Base-by-base conservation (phyloP, 2,329 filamentous ascomycete genomes). In the Cucurbitaria berberidis region DNA sequence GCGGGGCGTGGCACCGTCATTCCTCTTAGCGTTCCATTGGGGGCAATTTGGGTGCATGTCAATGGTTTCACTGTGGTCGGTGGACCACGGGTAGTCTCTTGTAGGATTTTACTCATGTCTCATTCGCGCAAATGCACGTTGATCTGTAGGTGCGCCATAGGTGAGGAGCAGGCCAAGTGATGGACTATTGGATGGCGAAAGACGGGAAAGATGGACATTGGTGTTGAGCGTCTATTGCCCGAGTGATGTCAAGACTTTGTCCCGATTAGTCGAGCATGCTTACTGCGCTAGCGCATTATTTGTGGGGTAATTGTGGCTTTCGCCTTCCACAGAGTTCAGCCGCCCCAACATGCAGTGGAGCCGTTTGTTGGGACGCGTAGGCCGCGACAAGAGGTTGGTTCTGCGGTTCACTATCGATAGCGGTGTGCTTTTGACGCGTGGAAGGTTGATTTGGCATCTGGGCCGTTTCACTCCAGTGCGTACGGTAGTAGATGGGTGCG, bases 241-340 rank as follows among this genome's bases (percentile, higher is more conserved):
- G 29, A 51, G 51, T 53, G 51, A 57, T 59, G 51, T 61, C 55
- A 59, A 55, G 55, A 60, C 57, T 63, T 42, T 44, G 30, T 57
- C 58, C 46, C 39, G 29, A 59, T 59, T 40, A 30, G 53, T 50
- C 30, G 35, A 36, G 41, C 50, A 51, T 34, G 55, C 60, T 57
- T 57, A 52, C 41, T 41, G 16, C 48, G 19, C 53, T 61, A 59
- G 55, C 34, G 58, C 45, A 50, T 18, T 32, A 45, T 51, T 43
- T 63, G 49, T 61, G 60, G 53, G 47, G 55, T 61, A 57, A 48
- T 26, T 53, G 55, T 57, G 48, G 60, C 58, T 55, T 48, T 53
- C 39, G 49, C 43, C 42, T 44, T 35, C 36, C 1, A 19, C 32
- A 44, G 32, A 47, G 51, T 47, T 55, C 60, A 61, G 53, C 55